phyloP scores from a whole-genome alignment of 441 rosid genomes.

The Gossypium schwendimanii region DNA sequence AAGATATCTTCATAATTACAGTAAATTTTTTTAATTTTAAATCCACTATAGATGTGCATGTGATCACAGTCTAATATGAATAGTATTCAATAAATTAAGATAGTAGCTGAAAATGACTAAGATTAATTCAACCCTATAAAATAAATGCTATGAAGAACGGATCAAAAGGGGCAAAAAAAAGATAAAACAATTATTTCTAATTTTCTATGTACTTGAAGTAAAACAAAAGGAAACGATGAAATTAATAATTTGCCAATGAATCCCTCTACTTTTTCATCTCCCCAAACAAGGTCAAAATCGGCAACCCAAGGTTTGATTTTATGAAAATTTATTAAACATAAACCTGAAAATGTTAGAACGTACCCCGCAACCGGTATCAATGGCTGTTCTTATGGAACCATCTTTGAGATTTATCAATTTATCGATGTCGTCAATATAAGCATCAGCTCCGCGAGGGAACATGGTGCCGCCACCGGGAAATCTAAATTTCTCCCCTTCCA shows the following conservation, averaged over 20 bases:
- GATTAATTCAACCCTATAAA: background rate
- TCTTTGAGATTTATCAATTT: constrained; percentile 49
- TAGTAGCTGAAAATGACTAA: background rate
- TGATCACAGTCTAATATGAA: background rate
- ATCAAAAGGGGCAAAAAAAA: background rate
- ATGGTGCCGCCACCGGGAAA: constrained; percentile 77
- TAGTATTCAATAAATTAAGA: background rate
- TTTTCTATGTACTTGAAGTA: background rate
- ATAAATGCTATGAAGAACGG: background rate
- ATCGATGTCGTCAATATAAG: constrained; percentile 54
- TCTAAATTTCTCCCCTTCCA: constrained; percentile 40
- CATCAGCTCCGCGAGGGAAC: constrained; percentile 64
- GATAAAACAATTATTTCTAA: background rate
- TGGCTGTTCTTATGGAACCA: constrained; percentile 60
- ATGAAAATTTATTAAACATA: background rate
- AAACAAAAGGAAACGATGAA: background rate
- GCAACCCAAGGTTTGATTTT: background rate
- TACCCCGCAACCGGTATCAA: constrained; percentile 79
- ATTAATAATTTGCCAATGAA: background rate
- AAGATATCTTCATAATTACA: background rate
- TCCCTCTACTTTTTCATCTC: background rate
- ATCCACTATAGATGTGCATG: no score
- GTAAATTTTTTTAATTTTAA: background rate
- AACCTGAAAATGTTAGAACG: constrained; percentile 8
- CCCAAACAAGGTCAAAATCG: background rate